These are phyloP conservation scores for Singerocomus inundabilis DNA, from an alignment of 1,284 basidiomycete species.

Conservation along the genomic window DNA sequence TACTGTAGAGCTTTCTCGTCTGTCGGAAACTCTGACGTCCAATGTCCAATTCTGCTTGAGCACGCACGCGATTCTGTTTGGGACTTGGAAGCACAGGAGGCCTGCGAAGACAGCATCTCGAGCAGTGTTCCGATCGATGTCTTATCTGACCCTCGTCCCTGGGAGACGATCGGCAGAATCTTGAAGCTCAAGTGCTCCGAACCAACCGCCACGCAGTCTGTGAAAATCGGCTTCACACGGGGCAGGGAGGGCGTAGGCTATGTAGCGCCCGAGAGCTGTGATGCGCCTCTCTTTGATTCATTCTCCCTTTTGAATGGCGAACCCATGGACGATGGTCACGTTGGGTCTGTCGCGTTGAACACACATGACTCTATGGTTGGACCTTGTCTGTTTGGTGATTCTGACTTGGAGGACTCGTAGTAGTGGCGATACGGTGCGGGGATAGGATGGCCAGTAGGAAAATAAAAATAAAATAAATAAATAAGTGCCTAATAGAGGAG, in stretches of 20 bases:
- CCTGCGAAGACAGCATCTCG: not conserved
- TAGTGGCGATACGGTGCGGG: constrained; percentile 11
- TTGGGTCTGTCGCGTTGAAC: not conserved
- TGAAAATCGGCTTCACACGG: constrained; percentile 21
- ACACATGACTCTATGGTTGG: no score
- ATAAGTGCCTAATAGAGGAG: constrained; percentile 12
- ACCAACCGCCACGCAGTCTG: not conserved
- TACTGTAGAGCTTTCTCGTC: not conserved
- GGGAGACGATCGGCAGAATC: constrained; percentile 32
- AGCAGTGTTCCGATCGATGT: constrained; percentile 20
- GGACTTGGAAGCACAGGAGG: not conserved
- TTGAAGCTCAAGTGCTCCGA: constrained; percentile 13
- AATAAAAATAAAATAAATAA: constrained; percentile 1
- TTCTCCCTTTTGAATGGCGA: not conserved
- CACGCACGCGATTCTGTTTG: not conserved
- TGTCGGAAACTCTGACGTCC: not conserved
- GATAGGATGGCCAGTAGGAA: constrained; percentile 22
- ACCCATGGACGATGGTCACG: not conserved
- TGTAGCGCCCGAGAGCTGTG: not conserved
- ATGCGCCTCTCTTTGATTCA: not conserved
- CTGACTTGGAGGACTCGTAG: constrained; percentile 21
- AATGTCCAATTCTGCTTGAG: not conserved
- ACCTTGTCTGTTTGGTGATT: no score
- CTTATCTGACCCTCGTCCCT: constrained; percentile 30
- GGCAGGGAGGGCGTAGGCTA: constrained; percentile 31